These are phyloP conservation scores for Colletotrichum ledebouriae DNA, from an alignment of 2,329 filamentous ascomycete genomes.

Conservation along the genomic window DNA sequence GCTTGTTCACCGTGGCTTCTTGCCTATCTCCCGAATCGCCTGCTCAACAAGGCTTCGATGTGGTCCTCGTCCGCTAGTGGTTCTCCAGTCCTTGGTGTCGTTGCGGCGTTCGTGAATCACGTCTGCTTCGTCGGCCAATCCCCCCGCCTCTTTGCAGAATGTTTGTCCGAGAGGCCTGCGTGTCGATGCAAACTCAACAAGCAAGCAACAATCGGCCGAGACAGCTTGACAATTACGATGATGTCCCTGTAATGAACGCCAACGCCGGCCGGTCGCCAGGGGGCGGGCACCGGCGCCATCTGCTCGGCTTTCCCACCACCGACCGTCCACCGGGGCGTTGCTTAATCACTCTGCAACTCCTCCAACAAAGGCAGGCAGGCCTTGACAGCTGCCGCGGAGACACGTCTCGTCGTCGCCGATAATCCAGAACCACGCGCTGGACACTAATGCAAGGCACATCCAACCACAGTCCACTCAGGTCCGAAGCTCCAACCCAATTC, in stretches of 20 bases:
- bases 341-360: background rate
- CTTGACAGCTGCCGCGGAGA: background rate
- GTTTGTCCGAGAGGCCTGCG: conserved; percentile 6
- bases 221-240: background rate
- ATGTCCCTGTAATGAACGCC: background rate
- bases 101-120: background rate
- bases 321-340: background rate
- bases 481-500: conserved; percentile 4
- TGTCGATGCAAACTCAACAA: conserved; percentile 19
- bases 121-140: conserved; percentile 4
- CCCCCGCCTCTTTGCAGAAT: conserved; percentile 3
- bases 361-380: background rate
- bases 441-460: conserved; percentile 42
- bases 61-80: conserved; percentile 6
- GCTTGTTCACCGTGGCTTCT: conserved; percentile 27
- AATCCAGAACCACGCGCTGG: conserved; percentile 21
- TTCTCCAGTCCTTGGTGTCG: background rate
- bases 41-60: background rate
- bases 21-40: background rate
- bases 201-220: conserved; percentile 14
- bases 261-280: background rate
- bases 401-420: conserved; percentile 34
- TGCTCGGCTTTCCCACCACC: conserved; percentile 20
- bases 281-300: conserved; percentile 15
- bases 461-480: conserved; percentile 33